Base-by-base conservation (phyloP, 331 rosid species). In the Saraca asoca region DNA sequence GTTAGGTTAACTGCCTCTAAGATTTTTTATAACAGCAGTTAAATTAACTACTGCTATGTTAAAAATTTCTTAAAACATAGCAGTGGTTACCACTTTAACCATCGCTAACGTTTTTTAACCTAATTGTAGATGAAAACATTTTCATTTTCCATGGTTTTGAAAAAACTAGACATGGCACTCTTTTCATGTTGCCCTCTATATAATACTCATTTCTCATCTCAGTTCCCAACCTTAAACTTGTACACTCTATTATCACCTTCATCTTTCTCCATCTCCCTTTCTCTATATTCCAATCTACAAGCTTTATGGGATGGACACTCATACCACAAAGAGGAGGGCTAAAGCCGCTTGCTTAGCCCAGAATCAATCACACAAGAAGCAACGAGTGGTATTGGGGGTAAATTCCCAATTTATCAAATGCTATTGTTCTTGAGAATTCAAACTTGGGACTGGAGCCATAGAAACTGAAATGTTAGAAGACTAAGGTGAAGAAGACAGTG, bases 301-400 rank as follows among this genome's bases (percentile, higher is more conserved):
- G 48, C 5, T 5, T 7, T 1, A 12, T 5, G 12, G 11, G 46
- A 42, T 42, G 46, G 46, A 42, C 13, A 84, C 86, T 4, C 81
- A 85, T 7, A 79, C 80, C 5, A 70, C 78, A 5, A 51, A 63
- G 52, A 78, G 74, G 77, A 75, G 83, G 66, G 75, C 68, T 0
- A 72, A 76, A 35, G 14, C 73, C 53, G 67, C 65, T 17, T 14
- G 53, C n/a, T 42, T 42, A 62, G 29, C 44, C 20, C 81, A 76
- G 11, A 73, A 64, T 14, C 80, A 56, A 12, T 5, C 67, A 29
- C 18, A 55, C 0, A 58, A 12, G 3, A 84, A 78, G 56, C 78
- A 67, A 73, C 79, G 88, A 8, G 76, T 66, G 5, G 96, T 87
- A 12, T 54, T 92, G 51, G 96, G 89, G 0, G 96, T n/a, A 92